phyloP scores from a whole-genome alignment of 306 rosid species.

The Medicago lupulina region DNA sequence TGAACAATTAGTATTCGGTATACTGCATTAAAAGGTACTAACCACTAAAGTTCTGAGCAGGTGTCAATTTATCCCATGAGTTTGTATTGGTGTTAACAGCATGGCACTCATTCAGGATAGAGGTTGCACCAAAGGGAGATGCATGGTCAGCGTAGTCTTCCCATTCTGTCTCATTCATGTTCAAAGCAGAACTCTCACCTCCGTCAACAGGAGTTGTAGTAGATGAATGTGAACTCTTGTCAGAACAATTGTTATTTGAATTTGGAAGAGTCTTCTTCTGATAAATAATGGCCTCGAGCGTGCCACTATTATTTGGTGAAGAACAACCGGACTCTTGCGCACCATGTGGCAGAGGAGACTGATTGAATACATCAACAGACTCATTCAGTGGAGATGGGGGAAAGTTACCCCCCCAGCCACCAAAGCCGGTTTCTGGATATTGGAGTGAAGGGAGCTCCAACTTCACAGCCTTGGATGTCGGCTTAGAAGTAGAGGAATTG shows the following conservation, averaged over 20 bases:
- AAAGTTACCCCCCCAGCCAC: slow-evolving; percentile 79
- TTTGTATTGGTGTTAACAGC: slow-evolving; percentile 64
- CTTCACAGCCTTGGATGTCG: slow-evolving; percentile 74
- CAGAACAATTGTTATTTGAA: slow-evolving; percentile 61
- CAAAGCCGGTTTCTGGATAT: slow-evolving; percentile 79
- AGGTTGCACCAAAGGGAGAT: slow-evolving; percentile 72
- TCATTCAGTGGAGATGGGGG: slow-evolving; percentile 66
- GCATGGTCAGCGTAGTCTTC: slow-evolving; percentile 64
- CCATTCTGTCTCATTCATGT: slow-evolving; percentile 67
- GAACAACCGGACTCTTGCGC: slow-evolving; percentile 61
- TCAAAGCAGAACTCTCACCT: slow-evolving; percentile 61
- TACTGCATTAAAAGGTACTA: slow-evolving; percentile 43
- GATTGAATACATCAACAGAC: slow-evolving; percentile 68
- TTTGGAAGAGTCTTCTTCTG: slow-evolving; percentile 58
- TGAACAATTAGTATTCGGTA: slow-evolving; percentile 17
- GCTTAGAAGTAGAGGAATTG: slow-evolving; percentile 89
- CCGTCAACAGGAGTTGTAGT: slow-evolving; percentile 65
- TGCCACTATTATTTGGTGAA: slow-evolving; percentile 71
- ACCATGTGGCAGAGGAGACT: slow-evolving; percentile 59
- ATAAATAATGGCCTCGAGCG: slow-evolving; percentile 74
- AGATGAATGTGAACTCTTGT: slow-evolving; percentile 78
- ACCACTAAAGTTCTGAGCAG: slow-evolving; percentile 64
- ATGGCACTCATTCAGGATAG: slow-evolving; percentile 61
- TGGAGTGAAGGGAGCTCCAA: slow-evolving; percentile 99
- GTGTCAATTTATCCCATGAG: slow-evolving; percentile 60